Evolutionary conservation across 2,329 filamentous ascomycete genomes (phyloP).

Genomic region (Mariannaea sp.): DNA sequence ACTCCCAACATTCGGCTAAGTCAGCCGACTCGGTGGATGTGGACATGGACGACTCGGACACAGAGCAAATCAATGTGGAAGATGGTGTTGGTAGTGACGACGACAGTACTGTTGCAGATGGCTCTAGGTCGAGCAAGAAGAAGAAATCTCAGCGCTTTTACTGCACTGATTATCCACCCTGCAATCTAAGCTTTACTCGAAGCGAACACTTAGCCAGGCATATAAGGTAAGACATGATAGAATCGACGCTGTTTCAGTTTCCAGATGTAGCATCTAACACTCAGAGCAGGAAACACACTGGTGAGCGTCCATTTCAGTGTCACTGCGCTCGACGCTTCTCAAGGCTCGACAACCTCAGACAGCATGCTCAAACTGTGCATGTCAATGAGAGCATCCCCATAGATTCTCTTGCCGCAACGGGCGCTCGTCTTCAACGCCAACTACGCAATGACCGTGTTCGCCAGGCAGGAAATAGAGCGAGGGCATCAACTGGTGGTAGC

Average conservation of each 20-base stretch:
- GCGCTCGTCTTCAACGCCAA: constrained; percentile 89
- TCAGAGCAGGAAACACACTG: constrained; percentile 80
- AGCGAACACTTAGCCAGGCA: constrained; percentile 95
- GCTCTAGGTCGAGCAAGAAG: constrained; percentile 80
- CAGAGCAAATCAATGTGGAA: constrained; percentile 56
- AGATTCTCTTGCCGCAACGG: constrained; percentile 90
- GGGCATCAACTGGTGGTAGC: constrained; percentile 78
- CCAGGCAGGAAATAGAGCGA: constrained; percentile 71
- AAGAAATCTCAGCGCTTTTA: constrained; percentile 97
- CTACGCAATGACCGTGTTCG: constrained; percentile 85
- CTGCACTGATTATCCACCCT: constrained; percentile 93
- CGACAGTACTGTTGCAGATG: constrained; percentile 66
- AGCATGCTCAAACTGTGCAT: constrained; percentile 97
- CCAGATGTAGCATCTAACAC: constrained; percentile 4
- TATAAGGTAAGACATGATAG: constrained; percentile 67
- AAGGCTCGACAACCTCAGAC: constrained; percentile 88
- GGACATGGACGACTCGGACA: constrained; percentile 77
- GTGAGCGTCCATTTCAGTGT: constrained; percentile 94
- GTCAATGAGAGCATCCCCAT: constrained; percentile 96
- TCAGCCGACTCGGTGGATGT: constrained; percentile 70
- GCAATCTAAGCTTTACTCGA: constrained; percentile 90
- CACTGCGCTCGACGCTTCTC: constrained; percentile 95
- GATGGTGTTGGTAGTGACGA: constrained; percentile 65
- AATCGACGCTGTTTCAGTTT: background rate
- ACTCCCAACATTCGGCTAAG: constrained; percentile 65